Conservation (phyloP, 176 grass and related monocot genomes). For the Tillandsia leiboldiana region DNA sequence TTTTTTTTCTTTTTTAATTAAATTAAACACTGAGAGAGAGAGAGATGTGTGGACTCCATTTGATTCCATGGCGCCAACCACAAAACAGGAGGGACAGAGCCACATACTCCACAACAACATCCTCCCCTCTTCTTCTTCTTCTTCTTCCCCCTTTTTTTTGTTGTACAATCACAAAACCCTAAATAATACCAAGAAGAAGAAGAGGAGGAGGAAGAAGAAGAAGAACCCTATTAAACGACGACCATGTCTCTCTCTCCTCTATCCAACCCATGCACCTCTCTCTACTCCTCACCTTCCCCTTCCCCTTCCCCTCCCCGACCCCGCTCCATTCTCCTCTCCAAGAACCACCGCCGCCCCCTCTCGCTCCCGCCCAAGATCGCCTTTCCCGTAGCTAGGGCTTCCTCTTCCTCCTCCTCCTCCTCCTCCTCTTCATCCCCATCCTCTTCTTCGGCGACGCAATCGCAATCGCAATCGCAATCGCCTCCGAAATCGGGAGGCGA, state of each 20-base stretch:
- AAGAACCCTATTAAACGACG: not conserved
- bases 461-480: conserved; percentile 4
- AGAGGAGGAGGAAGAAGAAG: not conserved
- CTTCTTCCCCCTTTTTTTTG: not conserved
- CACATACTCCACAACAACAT: conserved; percentile 14
- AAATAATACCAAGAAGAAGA: not conserved
- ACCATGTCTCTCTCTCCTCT: conserved; percentile 32
- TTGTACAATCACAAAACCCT: too few relatives aligned
- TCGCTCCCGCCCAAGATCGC: conserved; percentile 2
- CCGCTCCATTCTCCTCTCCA: conserved; percentile 9
- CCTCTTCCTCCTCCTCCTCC: conserved; percentile 24
- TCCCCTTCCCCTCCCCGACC: conserved; percentile 29
- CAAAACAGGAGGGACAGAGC: conserved; percentile 25
- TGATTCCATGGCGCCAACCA: conserved; percentile 27
- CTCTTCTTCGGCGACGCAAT: not conserved
- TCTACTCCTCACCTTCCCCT: conserved; percentile 41
- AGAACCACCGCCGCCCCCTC: not conserved
- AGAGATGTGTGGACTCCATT: conserved; percentile 34
- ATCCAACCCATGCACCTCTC: conserved; percentile 26
- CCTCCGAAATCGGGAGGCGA: conserved; percentile 31
- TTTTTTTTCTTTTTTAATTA: too few relatives aligned
- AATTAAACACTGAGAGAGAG: not conserved
- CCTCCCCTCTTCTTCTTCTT: not conserved
- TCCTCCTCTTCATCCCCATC: conserved; percentile 24
- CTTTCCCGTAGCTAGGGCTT: conserved; percentile 20